These are phyloP conservation scores for Setaria viridis DNA, from an alignment of 202 grass and related monocot genomes.

Conservation along the genomic window DNA sequence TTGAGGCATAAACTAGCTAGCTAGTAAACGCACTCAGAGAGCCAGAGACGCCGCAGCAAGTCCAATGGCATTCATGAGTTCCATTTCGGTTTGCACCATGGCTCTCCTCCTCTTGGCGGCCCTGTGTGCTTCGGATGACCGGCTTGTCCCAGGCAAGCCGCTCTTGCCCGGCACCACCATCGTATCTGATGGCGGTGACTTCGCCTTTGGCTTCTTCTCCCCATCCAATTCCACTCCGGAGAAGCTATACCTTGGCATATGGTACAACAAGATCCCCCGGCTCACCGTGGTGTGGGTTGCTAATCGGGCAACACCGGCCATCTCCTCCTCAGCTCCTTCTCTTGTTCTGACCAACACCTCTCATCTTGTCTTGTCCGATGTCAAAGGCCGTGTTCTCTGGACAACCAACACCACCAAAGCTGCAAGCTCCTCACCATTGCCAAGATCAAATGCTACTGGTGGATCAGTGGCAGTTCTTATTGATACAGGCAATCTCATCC, in stretches of 20 bases:
- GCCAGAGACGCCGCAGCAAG: background rate
- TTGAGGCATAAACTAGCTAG: background rate
- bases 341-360: background rate
- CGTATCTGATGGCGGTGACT: constrained; percentile 25
- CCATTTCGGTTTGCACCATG: background rate
- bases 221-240: constrained; percentile 1
- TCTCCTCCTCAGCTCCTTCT: background rate
- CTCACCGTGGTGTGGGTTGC: constrained; percentile 55
- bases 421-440: background rate
- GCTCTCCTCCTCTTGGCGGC: background rate
- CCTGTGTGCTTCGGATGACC: background rate
- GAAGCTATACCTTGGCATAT: constrained; percentile 41
- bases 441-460: background rate
- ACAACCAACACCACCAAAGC: constrained; percentile 35
- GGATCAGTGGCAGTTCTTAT: constrained; percentile 15
- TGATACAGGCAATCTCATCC: constrained; percentile 54
- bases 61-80: background rate
- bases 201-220: constrained; percentile 57
- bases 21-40: background rate
- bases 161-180: constrained; percentile 32
- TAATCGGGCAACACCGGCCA: constrained; percentile 4
- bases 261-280: constrained; percentile 31
- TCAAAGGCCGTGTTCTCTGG: constrained; percentile 9
- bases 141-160: constrained; percentile 32
- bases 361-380: constrained; percentile 34